Base-by-base conservation (phyloP, 2,329 filamentous ascomycete species). In the Hawksworthiomyces lignivorus region DNA sequence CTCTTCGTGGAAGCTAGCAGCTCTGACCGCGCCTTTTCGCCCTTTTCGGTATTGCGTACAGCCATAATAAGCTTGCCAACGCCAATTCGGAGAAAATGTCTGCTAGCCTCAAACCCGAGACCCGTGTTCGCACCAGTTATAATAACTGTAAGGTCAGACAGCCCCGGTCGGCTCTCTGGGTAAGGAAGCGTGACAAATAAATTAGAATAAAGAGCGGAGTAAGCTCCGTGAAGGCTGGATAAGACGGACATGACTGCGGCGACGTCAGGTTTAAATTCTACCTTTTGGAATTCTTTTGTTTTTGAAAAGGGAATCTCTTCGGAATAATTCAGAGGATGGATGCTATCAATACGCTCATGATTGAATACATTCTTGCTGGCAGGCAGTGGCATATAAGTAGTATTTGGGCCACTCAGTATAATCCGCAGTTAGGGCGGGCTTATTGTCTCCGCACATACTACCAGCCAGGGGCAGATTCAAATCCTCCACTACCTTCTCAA, bases 61-160 rank as follows among this genome's bases (percentile, higher is more conserved):
- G 54, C 68, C 20, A 72, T 52, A 18, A 71, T 59, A 3, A 72
- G 51, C 11, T 54, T 61, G 1, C 54, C 51, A 4, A 61, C 46
- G 1, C 61, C 58, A 2, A 64, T 56, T 0, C 34, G 38, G 14
- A 63, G 54, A 2, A 68, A 54, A 30, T 69, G 62, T 1, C 55
- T 54, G 11, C 59, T 57, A 0, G 65, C 56, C 47, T 67, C 66
- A 1, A 64, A 52, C 2, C 67, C 67, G 0, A 71, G 52, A 2
- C 68, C 67, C 5, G 54, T 54, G 42, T 66, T 70, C 32, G 64
- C 57, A n/a, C 67, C 68, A 0, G 65, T 69, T 34, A 70, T 56
- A 24, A 70, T 57, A 37, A 61, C 53, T 1, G 56, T 62, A 33
- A 60, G 44, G 6, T 36, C 33, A 6, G 36, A 24, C 5, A 47